Evolutionary conservation across 2,329 filamentous ascomycete species (phyloP), one percentile per base, ranked within the genome.

Genomic region (Amauroascus verrucosus): DNA sequence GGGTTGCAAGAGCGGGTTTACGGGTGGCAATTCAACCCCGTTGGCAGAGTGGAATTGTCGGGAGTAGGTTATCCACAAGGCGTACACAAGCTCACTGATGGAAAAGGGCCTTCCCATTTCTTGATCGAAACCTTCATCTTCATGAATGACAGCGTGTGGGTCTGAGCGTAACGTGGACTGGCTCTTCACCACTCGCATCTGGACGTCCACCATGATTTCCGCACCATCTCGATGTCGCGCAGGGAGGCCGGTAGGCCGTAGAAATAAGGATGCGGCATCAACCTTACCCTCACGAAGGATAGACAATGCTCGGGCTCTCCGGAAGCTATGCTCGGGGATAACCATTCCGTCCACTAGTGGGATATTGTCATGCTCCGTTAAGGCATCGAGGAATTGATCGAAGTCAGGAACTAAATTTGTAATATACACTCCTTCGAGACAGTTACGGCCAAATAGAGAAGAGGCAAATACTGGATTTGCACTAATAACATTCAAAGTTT

Each of bases 61-160:
- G 16, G 91, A 97, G 67, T 97, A 98, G 1, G 91, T 97, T 60
- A 98, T 85, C 93, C 93, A 98, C 28, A 98, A 73, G 9, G 93
- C 93, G 72, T 90, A 97, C 0, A 97, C 89, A 57, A 95, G 79
- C 66, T 96, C 89, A 14, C 83, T 80, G 57, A 77, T 68, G n/a
- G 79, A 76, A 7, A 73, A 63, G 6, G 65, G 62, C 44, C 67
- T 71, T 60, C 67, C 63, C 45, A 75, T 72, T n/a, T 71, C 72
- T 44, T 79, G 77, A 22, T n/a, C 20, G 16, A 9, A 13, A 28
- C 35, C 77, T 46, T 78, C 79, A 37, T 72, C 70, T 65, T 88
- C 83, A 51, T 80, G 75, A n/a, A 84, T 79, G 1, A 53, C 32
- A 38, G 4, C 16, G 7, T 53, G 35, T 35, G 53, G 46, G 56